Conservation (phyloP, 371 early-diverging fungal genomes). For the Quaeritorhiza haematococci region DNA sequence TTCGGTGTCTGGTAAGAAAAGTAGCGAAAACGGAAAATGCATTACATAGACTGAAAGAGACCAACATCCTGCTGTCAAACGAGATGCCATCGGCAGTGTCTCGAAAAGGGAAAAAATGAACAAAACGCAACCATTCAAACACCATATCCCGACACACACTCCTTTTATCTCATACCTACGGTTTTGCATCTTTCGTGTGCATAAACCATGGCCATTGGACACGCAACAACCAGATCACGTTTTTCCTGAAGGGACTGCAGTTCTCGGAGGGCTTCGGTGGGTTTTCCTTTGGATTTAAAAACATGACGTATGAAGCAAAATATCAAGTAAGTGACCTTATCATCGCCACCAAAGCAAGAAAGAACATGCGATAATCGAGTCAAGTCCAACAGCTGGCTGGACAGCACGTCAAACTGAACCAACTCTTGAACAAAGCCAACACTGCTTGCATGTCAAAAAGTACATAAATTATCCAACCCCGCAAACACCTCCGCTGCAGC, state of each 20-base stretch:
- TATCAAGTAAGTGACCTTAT: background rate
- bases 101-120: too few species aligned
- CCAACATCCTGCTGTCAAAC: background rate
- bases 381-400: too few species aligned
- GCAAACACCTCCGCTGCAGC: too few species aligned
- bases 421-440: too few species aligned
- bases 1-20: constrained; percentile 30
- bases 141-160: too few species aligned
- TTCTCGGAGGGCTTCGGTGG: constrained; percentile 32
- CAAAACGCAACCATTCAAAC: too few species aligned
- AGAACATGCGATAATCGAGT: too few species aligned
- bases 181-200: constrained; percentile 38
- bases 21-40: background rate
- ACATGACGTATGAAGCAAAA: background rate
- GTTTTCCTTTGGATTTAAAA: constrained; percentile 4
- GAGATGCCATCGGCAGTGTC: too few species aligned
- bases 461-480: too few species aligned
- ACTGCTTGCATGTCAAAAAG: too few species aligned
- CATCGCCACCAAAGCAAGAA: background rate
- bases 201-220: constrained; percentile 35
- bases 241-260: constrained; percentile 39
- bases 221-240: constrained; percentile 35
- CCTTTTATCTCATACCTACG: constrained; percentile 20
- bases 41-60: background rate
- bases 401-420: too few species aligned